Percentiles rank a stretch among this genome's conserved stretches.
Conservation (phyloP, 768 basidiomycete genomes). For the Agrocybe chaxingu region DNA sequence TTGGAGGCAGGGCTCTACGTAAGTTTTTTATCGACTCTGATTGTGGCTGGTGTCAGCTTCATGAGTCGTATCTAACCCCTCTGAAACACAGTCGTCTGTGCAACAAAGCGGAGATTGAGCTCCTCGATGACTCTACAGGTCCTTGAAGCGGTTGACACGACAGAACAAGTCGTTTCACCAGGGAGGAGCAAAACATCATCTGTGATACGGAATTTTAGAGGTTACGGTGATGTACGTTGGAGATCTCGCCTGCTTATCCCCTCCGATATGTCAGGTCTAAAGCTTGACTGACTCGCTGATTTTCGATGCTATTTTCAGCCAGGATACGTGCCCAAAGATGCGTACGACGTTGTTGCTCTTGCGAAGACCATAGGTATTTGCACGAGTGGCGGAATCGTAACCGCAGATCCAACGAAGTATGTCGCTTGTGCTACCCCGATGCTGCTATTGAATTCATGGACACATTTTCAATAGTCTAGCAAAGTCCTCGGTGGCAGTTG, state of each 20-base stretch:
- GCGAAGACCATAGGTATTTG: slow-evolving; percentile 64
- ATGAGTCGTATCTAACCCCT: background rate
- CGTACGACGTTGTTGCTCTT: slow-evolving; percentile 56
- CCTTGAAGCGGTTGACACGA: slow-evolving; percentile 50
- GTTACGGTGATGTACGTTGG: slow-evolving; percentile 61
- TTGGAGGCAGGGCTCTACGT: slow-evolving; percentile 59
- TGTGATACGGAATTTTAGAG: slow-evolving; percentile 45
- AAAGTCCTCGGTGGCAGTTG: slow-evolving; percentile 38
- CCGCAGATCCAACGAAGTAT: slow-evolving; percentile 68
- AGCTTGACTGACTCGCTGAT: background rate
- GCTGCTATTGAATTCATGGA: background rate
- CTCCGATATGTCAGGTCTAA: background rate
- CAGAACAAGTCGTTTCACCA: slow-evolving; percentile 32
- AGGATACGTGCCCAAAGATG: slow-evolving; percentile 70
- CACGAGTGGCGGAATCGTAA: slow-evolving; percentile 60
- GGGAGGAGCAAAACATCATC: slow-evolving; percentile 26
- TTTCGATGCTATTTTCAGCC: slow-evolving; percentile 34
- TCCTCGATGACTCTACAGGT: slow-evolving; percentile 51
- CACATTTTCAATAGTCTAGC: slow-evolving; percentile 30
- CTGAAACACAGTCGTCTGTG: slow-evolving; percentile 57
- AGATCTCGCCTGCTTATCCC: background rate
- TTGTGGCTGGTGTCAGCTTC: background rate
- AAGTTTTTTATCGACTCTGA: slow-evolving; percentile 15
- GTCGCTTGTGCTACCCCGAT: slow-evolving; percentile 17
- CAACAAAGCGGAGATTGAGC: slow-evolving; percentile 59